phyloP scores from a whole-genome alignment of 2,329 filamentous ascomycete species.

The Epichloe scottii region DNA sequence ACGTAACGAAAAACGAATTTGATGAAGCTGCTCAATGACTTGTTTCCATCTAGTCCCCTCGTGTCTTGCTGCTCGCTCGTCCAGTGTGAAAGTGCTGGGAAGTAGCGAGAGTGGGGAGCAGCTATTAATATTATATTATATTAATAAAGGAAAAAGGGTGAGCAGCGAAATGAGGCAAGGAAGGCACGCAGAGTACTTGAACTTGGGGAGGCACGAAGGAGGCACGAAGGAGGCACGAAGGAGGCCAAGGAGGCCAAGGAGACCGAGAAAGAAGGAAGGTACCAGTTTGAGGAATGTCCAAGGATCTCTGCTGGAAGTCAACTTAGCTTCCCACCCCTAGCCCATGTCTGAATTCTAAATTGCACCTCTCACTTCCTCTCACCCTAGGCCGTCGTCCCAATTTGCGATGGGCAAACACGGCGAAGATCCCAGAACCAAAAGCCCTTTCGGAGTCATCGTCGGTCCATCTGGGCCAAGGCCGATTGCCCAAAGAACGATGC shows the following conservation, averaged over 20 bases:
- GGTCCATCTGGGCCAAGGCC: background rate
- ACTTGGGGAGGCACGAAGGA: background rate
- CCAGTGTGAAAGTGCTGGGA: background rate
- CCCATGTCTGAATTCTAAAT: constrained; percentile 4
- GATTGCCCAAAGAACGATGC: background rate
- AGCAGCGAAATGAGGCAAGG: background rate
- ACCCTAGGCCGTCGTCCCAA: background rate
- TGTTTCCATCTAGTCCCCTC: background rate
- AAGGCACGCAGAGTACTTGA: background rate
- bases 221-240: background rate
- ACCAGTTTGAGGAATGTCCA: background rate
- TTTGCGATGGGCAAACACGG: constrained; percentile 1
- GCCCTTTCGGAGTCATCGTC: constrained; percentile 1
- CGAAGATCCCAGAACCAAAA: background rate
- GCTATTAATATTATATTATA: background rate
- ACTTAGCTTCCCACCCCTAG: background rate
- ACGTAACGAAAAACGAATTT: background rate
- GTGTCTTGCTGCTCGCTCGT: background rate
- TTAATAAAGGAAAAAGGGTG: background rate
- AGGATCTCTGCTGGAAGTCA: background rate
- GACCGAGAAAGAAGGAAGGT: background rate
- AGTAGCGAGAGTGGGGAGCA: background rate
- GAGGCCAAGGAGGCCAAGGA: background rate
- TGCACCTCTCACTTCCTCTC: background rate
- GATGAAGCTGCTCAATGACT: background rate